Conservation (phyloP, 164 flowering plant species). For the Warburgia ugandensis region DNA sequence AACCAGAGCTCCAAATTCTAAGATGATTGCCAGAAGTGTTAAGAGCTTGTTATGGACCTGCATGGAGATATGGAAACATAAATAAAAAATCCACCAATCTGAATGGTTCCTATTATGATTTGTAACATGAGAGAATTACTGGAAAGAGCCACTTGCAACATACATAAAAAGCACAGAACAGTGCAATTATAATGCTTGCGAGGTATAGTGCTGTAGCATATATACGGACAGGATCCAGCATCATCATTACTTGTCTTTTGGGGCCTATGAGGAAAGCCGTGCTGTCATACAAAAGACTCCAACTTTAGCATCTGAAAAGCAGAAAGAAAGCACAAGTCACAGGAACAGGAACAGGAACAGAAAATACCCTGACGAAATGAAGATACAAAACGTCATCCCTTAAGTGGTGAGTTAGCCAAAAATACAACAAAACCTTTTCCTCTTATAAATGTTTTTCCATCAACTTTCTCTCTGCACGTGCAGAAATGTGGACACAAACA, state of each 20-base stretch:
- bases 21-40: slow-evolving; percentile 69
- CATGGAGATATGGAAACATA: slow-evolving; percentile 1
- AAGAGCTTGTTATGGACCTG: slow-evolving; percentile 87
- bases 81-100: too few relatives aligned
- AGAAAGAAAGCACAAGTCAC: slow-evolving; percentile 7
- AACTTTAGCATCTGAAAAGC: slow-evolving; percentile 33
- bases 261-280: slow-evolving; percentile 96
- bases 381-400: not conserved
- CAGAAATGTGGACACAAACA: too few relatives aligned
- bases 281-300: slow-evolving; percentile 66
- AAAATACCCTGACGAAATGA: not conserved
- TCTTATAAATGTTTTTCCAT: not conserved
- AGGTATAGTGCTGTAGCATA: slow-evolving; percentile 83
- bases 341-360: slow-evolving; percentile 4
- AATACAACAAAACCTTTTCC: not conserved
- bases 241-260: slow-evolving; percentile 78
- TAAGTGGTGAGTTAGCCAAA: not conserved
- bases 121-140: not conserved
- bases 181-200: slow-evolving; percentile 71
- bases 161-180: slow-evolving; percentile 88
- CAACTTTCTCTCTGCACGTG: too few relatives aligned
- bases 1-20: slow-evolving; percentile 83
- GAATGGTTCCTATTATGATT: too few relatives aligned
- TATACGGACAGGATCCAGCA: slow-evolving; percentile 95
- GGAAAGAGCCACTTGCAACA: slow-evolving; percentile 20